These are phyloP conservation scores for Orbilia quercus DNA, from an alignment of 2,329 filamentous ascomycete genomes.

Conservation along the genomic window DNA sequence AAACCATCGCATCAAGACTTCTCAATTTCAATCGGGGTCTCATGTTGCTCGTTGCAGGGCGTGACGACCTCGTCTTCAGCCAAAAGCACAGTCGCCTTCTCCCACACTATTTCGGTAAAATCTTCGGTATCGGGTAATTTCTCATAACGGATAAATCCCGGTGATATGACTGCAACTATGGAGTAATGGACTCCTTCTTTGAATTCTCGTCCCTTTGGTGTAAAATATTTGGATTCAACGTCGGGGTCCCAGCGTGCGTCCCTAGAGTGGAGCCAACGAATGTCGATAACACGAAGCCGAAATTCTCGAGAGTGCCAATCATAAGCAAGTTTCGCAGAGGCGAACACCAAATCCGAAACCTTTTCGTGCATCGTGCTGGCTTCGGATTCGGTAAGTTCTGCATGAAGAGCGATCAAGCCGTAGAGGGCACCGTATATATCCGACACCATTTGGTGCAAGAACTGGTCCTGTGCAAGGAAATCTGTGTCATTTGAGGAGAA, in stretches of 20 bases:
- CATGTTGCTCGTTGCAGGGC: too few relatives aligned
- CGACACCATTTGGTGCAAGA: too few relatives aligned
- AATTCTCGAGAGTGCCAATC: constrained; percentile 33
- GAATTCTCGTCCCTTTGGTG: not conserved
- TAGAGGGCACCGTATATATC: too few relatives aligned
- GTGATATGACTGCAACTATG: constrained; percentile 20
- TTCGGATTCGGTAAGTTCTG: not conserved
- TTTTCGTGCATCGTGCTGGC: not conserved
- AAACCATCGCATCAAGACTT: too few relatives aligned
- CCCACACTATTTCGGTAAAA: constrained; percentile 26
- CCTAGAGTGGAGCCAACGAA: constrained; percentile 7
- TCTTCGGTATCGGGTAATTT: not conserved
- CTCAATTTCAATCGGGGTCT: too few relatives aligned
- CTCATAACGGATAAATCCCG: constrained; percentile 44
- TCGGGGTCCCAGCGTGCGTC: constrained; percentile 3
- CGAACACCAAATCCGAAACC: not conserved
- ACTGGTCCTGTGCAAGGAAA: too few relatives aligned
- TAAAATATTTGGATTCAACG: constrained; percentile 14
- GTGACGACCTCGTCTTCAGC: not conserved
- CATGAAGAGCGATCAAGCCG: too few relatives aligned
- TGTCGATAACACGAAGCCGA: constrained; percentile 19
- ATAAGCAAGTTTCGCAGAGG: constrained; percentile 20
- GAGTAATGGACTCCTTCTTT: constrained; percentile 8
- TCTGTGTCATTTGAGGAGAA: too few relatives aligned
- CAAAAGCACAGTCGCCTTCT: constrained; percentile 26